These are phyloP conservation scores for Trametes gibbosa DNA, from an alignment of 768 basidiomycete genomes.

Conservation along the genomic window DNA sequence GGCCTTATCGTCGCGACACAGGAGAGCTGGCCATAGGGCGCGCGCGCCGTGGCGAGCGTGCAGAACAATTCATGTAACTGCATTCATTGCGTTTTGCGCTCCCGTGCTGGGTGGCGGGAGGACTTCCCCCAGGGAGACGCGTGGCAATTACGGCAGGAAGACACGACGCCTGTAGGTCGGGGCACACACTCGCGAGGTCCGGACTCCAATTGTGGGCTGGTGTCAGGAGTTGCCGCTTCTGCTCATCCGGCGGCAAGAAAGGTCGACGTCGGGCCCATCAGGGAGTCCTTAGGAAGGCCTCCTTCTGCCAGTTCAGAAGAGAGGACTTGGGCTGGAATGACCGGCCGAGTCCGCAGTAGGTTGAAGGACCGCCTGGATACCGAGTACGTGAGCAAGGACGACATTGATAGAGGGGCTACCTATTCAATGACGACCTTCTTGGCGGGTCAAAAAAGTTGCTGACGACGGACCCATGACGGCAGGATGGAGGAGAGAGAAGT, in stretches of 20 bases:
- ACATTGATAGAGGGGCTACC: neutral
- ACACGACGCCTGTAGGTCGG: neutral
- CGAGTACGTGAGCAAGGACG: neutral
- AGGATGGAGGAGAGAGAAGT: neutral
- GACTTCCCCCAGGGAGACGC: neutral
- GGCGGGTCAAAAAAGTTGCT: too few species aligned
- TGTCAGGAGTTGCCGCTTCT: neutral
- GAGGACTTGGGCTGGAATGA: neutral
- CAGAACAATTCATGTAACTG: neutral
- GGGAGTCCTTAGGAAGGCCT: constrained; percentile 6
- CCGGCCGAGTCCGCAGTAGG: neutral
- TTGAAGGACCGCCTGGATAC: neutral
- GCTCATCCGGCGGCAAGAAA: neutral
- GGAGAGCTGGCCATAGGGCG: neutral
- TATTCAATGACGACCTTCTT: neutral
- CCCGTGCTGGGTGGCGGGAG: too few species aligned
- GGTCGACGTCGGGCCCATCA: neutral
- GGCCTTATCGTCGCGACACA: constrained; percentile 6
- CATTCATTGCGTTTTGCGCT: neutral
- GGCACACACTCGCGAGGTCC: too few species aligned
- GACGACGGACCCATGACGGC: neutral
- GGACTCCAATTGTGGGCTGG: neutral
- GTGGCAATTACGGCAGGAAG: neutral
- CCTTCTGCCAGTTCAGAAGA: neutral
- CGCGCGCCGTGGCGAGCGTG: neutral